phyloP scores from a whole-genome alignment of 306 rosid species.

The Malus sieversii region DNA sequence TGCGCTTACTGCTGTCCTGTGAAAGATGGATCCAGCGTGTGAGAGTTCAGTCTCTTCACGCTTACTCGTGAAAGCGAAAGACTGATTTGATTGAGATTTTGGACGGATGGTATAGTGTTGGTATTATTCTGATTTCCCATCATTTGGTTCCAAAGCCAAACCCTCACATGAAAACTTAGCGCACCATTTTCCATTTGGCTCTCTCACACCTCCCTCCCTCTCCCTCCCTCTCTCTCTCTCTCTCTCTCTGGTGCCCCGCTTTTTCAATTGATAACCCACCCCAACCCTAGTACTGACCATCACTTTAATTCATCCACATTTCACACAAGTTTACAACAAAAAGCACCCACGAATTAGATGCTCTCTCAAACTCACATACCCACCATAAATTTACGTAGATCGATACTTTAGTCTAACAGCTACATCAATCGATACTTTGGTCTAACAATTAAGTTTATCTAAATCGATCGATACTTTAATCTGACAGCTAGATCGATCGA shows the following conservation, averaged over 20 bases:
- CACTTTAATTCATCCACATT: not conserved
- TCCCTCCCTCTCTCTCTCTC: not conserved
- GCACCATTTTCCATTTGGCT: not conserved
- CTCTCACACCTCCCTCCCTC: conserved; percentile 12
- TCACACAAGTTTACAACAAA: not conserved
- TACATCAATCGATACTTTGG: too few relatives aligned
- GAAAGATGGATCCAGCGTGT: too few relatives aligned
- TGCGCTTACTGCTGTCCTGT: not conserved
- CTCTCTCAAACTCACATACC: not conserved
- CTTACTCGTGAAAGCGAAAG: conserved; percentile 31
- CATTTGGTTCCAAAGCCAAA: conserved; percentile 23
- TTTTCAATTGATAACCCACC: not conserved
- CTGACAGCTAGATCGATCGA: too few relatives aligned
- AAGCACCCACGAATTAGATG: not conserved
- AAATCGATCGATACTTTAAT: too few relatives aligned
- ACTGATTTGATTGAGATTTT: conserved; percentile 26
- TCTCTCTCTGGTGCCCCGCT: not conserved
- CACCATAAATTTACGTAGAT: not conserved
- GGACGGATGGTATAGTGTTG: conserved; percentile 20
- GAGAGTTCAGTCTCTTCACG: conserved; percentile 57
- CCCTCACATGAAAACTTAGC: conserved; percentile 25
- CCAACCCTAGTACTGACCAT: not conserved
- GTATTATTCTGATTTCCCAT: conserved; percentile 20
- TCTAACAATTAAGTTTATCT: too few relatives aligned
- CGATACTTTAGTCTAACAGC: too few relatives aligned